phyloP scores from a whole-genome alignment of 192 early-diverging fungal species.

The Allomyces javanicus region DNA sequence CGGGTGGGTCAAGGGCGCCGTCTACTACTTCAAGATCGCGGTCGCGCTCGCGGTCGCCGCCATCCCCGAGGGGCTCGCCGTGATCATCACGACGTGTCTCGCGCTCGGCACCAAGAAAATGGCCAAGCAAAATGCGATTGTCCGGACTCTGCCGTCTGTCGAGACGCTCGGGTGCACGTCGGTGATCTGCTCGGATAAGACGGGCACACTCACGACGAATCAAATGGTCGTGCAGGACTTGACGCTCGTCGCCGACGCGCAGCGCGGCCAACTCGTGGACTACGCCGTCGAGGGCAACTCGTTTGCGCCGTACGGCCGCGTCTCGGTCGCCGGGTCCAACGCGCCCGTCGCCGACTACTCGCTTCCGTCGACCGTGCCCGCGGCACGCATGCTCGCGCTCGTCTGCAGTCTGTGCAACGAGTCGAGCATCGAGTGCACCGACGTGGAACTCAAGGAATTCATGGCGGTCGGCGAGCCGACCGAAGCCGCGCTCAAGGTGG shows the following conservation, averaged over 20 bases:
- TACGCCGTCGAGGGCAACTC: conserved; percentile 61
- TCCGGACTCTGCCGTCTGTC: conserved; percentile 72
- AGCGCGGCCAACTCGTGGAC: conserved; percentile 29
- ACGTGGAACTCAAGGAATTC: conserved; percentile 21
- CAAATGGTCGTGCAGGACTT: conserved; percentile 70
- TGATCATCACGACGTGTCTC: conserved; percentile 93
- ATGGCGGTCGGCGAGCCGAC: conserved; percentile 82
- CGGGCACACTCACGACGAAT: conserved; percentile 95
- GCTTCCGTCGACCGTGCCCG: conserved; percentile 30
- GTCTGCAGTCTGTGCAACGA: conserved; percentile 86
- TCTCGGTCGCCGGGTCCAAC: conserved; percentile 25
- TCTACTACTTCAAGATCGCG: conserved; percentile 99
- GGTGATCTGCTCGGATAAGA: conserved; percentile 99
- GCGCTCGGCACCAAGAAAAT: conserved; percentile 94
- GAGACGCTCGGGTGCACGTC: conserved; percentile 94
- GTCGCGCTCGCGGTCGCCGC: conserved; percentile 96
- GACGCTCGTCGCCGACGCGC: conserved; percentile 24
- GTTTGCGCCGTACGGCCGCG: conserved; percentile 64
- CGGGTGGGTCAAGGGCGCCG: conserved; percentile 83
- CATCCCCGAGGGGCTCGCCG: conserved; percentile 97
- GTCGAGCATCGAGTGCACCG: conserved; percentile 60
- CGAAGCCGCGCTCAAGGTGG: conserved; percentile 83
- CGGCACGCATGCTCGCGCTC: conserved; percentile 51
- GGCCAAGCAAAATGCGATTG: conserved; percentile 91
- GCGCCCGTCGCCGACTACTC: conserved; percentile 11